These are phyloP conservation scores for Cutaneotrichosporon cavernicola DNA, from an alignment of 1,284 basidiomycete species.

Conservation along the genomic window DNA sequence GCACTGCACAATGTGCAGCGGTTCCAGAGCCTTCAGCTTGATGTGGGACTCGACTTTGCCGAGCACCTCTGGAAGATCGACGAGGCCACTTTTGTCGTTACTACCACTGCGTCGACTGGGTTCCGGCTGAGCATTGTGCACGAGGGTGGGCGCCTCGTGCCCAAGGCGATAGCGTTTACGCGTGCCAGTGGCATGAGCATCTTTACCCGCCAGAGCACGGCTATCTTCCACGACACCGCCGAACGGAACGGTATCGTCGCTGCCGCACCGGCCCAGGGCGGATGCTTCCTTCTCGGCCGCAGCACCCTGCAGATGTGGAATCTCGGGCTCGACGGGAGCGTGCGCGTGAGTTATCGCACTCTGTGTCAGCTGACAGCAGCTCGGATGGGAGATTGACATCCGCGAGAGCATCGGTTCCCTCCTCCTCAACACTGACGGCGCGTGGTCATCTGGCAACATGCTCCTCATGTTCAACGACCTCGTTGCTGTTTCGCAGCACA, in stretches of 20 bases:
- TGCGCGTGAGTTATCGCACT: slow-evolving; percentile 28
- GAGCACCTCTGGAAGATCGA: slow-evolving; percentile 45
- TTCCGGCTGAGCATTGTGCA: slow-evolving; percentile 45
- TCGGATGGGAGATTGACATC: slow-evolving; percentile 43
- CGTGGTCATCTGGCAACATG: slow-evolving; percentile 31
- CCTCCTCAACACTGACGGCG: slow-evolving; percentile 32
- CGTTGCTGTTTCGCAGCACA: slow-evolving; percentile 31
- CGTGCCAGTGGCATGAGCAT: slow-evolving; percentile 42
- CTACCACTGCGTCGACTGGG: slow-evolving; percentile 47
- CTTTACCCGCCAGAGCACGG: slow-evolving; percentile 40
- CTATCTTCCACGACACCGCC: slow-evolving; percentile 35
- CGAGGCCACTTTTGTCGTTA: slow-evolving; percentile 44
- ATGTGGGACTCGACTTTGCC: slow-evolving; percentile 49
- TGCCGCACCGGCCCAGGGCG: slow-evolving; percentile 24
- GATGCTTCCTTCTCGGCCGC: slow-evolving; percentile 39
- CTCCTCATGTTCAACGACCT: slow-evolving; percentile 45
- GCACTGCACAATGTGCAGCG: slow-evolving; percentile 48
- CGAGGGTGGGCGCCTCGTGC: slow-evolving; percentile 40
- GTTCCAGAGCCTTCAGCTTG: slow-evolving; percentile 34
- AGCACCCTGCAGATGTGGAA: slow-evolving; percentile 46
- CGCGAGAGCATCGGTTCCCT: slow-evolving; percentile 34
- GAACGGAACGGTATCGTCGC: slow-evolving; percentile 38
- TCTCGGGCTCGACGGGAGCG: slow-evolving; percentile 32
- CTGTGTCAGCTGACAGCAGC: slow-evolving; percentile 19
- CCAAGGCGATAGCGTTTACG: slow-evolving; percentile 40